Base-by-base conservation (phyloP, 2,329 filamentous ascomycete species). In the Neonectria magnoliae region DNA sequence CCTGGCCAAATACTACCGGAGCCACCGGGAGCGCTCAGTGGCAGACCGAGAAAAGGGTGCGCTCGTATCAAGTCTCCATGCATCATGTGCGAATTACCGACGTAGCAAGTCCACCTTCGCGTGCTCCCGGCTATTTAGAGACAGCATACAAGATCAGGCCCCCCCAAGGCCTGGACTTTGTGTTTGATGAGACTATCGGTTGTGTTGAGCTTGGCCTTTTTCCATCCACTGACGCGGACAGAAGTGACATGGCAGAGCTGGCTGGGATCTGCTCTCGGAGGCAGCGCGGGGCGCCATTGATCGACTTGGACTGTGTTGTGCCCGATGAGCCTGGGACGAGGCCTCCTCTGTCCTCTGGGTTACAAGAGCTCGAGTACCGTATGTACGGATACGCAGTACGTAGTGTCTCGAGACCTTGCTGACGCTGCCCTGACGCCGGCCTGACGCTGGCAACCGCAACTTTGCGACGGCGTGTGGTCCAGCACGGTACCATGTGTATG, bases 51-150 rank as follows among this genome's bases (percentile, higher is more conserved):
- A n/a, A 7, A 5, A 41, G 38, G 33, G 33, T 36, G 33, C 33
- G 60, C 22, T 64, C 63, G 60, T 64, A 66, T 63, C 66, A n/a
- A n/a, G n/a, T n/a, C n/a, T n/a, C n/a, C 55, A 62, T 51, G 48
- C 60, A 60, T 48, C 38, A 42, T 55, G 60, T 66, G 64, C 52
- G 57, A 61, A 64, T 57, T 57, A 48, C 48, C 50, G 50, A 42
- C 25, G 45, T 53, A 55, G 56, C 57, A 57, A 33, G 54, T 63
- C 53, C 60, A 20, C 52, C 52, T 56, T 60, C 47, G 53, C 57
- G 52, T 65, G 45, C 62, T 38, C 44, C 51, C 45, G 47, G 60
- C 51, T 41, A 38, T 42, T 50, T 18, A 57, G 22, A 33, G 48
- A 54, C 59, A 54, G 36, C 22, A 22, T 29, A 54, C 59, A 54